Percentiles rank a stretch among this genome's conserved stretches.
These are phyloP conservation scores for Pleurotus citrinopileatus DNA, from an alignment of 768 basidiomycete species.

Conservation along the genomic window DNA sequence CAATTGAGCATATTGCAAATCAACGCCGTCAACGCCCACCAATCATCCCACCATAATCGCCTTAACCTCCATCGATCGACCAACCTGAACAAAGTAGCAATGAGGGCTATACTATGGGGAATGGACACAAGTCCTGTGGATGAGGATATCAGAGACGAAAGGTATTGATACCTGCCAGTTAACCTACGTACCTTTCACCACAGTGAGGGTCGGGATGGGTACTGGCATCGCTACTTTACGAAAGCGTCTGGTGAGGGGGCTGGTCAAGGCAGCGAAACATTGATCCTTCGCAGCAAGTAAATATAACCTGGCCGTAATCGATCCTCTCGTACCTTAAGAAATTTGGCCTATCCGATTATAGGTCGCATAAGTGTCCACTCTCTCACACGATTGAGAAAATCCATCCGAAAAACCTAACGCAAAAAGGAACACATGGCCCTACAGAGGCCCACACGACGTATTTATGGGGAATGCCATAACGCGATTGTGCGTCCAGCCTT, in stretches of 20 bases:
- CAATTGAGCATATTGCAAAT: conserved; percentile 12
- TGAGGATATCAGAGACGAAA: background rate
- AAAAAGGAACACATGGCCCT: background rate
- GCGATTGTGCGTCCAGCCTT: no score
- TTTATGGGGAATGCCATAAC: no score
- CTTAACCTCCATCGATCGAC: conserved; percentile 17
- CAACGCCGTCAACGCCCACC: conserved; percentile 21
- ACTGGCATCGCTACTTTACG: background rate
- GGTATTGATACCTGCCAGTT: background rate
- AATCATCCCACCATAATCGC: conserved; percentile 29
- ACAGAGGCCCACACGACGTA: background rate
- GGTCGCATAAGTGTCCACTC: no score
- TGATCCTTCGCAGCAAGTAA: background rate
- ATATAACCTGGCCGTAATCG: no score
- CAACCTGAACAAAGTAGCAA: conserved; percentile 19
- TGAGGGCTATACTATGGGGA: conserved; percentile 5
- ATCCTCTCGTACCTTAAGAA: background rate
- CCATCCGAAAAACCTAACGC: background rate
- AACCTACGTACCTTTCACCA: background rate
- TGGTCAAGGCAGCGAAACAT: background rate
- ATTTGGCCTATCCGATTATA: background rate
- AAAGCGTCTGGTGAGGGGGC: background rate
- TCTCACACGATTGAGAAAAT: no score
- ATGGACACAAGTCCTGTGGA: background rate
- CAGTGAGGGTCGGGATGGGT: background rate